Evolutionary conservation across 1,139 yeast species (phyloP).

Genomic region (Kazachstania sp.): DNA sequence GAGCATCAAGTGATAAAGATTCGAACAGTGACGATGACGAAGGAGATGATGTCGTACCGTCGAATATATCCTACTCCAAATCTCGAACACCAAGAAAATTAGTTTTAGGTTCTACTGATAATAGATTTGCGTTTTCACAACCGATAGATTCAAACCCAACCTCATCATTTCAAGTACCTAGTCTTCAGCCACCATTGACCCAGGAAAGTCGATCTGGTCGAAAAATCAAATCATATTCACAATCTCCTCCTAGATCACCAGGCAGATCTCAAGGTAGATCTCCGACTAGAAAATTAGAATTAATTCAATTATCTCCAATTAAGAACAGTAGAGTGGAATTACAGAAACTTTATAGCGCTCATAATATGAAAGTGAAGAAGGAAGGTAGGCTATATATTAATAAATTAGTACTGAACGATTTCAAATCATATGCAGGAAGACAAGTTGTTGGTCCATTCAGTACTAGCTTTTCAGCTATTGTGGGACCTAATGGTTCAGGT

Average conservation of each 20-base stretch:
- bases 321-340: constrained; percentile 29
- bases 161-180: constrained; percentile 18
- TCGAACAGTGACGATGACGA: background rate
- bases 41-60: background rate
- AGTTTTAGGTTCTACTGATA: constrained; percentile 22
- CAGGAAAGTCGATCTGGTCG: constrained; percentile 19
- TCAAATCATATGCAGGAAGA: constrained; percentile 93
- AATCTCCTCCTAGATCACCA: constrained; percentile 33
- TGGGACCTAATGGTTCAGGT: constrained; percentile 99
- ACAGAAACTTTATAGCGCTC: constrained; percentile 27
- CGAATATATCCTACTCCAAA: background rate
- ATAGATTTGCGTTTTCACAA: constrained; percentile 22
- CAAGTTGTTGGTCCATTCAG: constrained; percentile 94
- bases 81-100: constrained; percentile 23
- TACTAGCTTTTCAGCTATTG: constrained; percentile 89
- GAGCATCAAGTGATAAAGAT: no score
- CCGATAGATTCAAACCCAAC: constrained; percentile 10
- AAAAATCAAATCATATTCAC: constrained; percentile 23
- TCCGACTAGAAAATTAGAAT: constrained; percentile 33
- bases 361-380: constrained; percentile 15
- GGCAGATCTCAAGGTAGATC: constrained; percentile 33
- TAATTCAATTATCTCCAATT: constrained; percentile 35
- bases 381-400: constrained; percentile 58
- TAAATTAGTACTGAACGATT: constrained; percentile 66
- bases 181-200: constrained; percentile 17